These are phyloP conservation scores for Russula sp. DNA, from an alignment of 768 basidiomycete species.

Conservation along the genomic window DNA sequence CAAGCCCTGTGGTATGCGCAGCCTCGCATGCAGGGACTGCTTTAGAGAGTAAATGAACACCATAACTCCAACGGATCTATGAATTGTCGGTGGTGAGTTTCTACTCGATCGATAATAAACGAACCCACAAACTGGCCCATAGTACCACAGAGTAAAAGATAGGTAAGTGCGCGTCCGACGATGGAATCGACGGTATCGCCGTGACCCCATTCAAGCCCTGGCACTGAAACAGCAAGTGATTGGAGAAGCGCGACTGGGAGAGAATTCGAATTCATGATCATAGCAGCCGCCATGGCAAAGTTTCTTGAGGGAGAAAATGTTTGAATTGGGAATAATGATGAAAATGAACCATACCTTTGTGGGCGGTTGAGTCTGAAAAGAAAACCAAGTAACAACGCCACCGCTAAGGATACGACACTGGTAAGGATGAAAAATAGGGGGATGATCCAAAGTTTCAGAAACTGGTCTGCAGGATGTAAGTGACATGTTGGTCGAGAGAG, in stretches of 20 bases:
- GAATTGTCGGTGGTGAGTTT: background rate
- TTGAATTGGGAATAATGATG: background rate
- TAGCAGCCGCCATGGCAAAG: constrained; percentile 72
- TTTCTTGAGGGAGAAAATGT: constrained; percentile 36
- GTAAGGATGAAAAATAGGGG: constrained; percentile 82
- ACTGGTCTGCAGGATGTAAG: constrained; percentile 42
- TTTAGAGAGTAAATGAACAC: constrained; percentile 68
- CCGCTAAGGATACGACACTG: constrained; percentile 59
- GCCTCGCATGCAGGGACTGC: constrained; percentile 36
- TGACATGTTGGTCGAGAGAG: background rate
- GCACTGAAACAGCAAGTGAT: constrained; percentile 78
- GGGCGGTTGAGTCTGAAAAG: constrained; percentile 60
- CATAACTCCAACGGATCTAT: constrained; percentile 89
- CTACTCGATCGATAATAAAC: background rate
- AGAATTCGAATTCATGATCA: constrained; percentile 94
- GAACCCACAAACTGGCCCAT: constrained; percentile 84
- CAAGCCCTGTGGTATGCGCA: constrained; percentile 14
- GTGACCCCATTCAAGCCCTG: constrained; percentile 69
- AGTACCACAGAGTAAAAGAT: constrained; percentile 87
- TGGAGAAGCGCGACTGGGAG: constrained; percentile 94
- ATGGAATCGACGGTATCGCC: constrained; percentile 81
- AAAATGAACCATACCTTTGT: constrained; percentile 52
- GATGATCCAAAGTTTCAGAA: constrained; percentile 76
- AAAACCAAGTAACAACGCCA: constrained; percentile 56
- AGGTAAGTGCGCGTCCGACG: constrained; percentile 84